Percentiles rank a stretch among this genome's conserved stretches.
Conservation (phyloP, 2,329 filamentous ascomycete genomes). For the Aspergillus sp. region DNA sequence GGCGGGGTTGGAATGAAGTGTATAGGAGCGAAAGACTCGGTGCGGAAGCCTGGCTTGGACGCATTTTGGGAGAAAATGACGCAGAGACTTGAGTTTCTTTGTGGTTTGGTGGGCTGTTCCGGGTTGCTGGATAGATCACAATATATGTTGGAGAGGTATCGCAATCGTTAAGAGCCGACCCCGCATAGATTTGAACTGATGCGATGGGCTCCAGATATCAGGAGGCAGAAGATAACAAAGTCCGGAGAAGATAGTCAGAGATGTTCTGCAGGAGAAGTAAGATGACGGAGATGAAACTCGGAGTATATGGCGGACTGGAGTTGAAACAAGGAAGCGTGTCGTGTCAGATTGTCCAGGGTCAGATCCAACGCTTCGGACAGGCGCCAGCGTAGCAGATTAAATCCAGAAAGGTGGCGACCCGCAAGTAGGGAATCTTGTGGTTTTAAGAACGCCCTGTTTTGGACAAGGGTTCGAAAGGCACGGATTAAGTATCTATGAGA, state of each 20-base stretch:
- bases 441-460: background rate
- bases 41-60: constrained; percentile 18
- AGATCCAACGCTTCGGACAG: background rate
- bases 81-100: background rate
- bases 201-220: background rate
- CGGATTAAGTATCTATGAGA: constrained; percentile 4
- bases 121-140: background rate
- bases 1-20: constrained; percentile 28
- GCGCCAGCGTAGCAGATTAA: constrained; percentile 1
- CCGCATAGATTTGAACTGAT: background rate
- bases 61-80: constrained; percentile 19
- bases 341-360: background rate
- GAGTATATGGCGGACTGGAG: constrained; percentile 1
- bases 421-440: background rate
- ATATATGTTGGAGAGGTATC: background rate
- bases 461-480: constrained; percentile 4
- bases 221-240: background rate
- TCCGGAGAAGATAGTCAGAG: background rate
- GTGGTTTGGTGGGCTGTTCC: background rate
- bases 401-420: background rate
- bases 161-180: background rate
- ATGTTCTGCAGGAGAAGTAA: background rate
- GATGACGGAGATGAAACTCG: constrained; percentile 9
- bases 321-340: constrained; percentile 10
- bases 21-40: constrained; percentile 33